These are phyloP conservation scores for Cornus controversa DNA, from an alignment of 148 eudicot species.

Conservation along the genomic window DNA sequence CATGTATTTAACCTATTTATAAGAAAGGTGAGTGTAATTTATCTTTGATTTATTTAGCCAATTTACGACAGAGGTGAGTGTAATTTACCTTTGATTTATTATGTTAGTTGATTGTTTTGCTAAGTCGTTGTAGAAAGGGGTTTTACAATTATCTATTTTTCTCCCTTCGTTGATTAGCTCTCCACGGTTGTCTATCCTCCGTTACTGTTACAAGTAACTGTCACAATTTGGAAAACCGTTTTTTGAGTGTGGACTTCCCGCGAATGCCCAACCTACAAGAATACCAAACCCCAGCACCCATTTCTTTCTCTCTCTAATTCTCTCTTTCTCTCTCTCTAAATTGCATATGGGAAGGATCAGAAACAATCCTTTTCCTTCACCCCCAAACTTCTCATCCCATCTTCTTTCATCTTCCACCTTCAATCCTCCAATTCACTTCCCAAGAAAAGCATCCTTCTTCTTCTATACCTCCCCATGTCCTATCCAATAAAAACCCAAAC, in stretches of 20 bases:
- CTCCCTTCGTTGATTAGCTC: too few relatives aligned
- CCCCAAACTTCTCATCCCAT: constrained; percentile 19
- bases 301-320: not conserved
- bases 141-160: too few relatives aligned
- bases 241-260: constrained; percentile 28
- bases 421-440: constrained; percentile 16
- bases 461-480: not conserved
- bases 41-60: too few relatives aligned
- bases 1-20: too few relatives aligned
- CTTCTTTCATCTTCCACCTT: constrained; percentile 7
- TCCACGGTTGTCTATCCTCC: too few relatives aligned
- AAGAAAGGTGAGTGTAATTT: too few relatives aligned
- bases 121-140: too few relatives aligned
- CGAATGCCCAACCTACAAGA: constrained; percentile 36
- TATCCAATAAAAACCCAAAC: constrained; percentile 19
- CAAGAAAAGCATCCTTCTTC: constrained; percentile 39
- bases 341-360: constrained; percentile 9
- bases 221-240: constrained; percentile 2
- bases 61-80: too few relatives aligned
- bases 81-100: too few relatives aligned
- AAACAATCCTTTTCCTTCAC: constrained; percentile 40
- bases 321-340: not conserved
- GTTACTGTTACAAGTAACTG: not conserved
- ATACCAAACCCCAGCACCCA: constrained; percentile 32
- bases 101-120: too few relatives aligned